These are phyloP conservation scores for Acacia concinna DNA, from an alignment of 331 rosid species.

Conservation along the genomic window DNA sequence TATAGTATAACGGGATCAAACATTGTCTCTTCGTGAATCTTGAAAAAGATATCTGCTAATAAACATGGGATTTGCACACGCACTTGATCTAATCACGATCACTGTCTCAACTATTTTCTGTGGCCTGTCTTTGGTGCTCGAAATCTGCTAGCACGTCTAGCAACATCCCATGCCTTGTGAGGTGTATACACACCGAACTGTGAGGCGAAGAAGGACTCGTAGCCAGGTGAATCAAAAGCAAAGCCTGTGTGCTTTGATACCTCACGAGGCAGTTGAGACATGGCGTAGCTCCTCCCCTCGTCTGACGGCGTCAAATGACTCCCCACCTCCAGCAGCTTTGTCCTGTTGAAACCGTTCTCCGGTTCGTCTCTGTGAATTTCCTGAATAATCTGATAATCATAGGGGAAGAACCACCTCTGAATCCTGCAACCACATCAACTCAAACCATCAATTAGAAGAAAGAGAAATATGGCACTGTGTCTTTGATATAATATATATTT, in stretches of 20 bases:
- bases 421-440: conserved; percentile 54
- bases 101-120: conserved; percentile 43
- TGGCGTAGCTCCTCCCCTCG: conserved; percentile 82
- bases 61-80: conserved; percentile 8
- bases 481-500: too few relatives aligned
- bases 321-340: conserved; percentile 62
- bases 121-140: conserved; percentile 47
- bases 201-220: conserved; percentile 87
- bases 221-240: conserved; percentile 95
- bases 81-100: conserved; percentile 37
- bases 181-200: conserved; percentile 79
- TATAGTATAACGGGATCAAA: neutral
- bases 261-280: conserved; percentile 81
- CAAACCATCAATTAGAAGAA: neutral
- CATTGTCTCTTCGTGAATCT: neutral
- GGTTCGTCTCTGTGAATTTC: conserved; percentile 80
- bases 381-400: conserved; percentile 89
- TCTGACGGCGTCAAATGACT: conserved; percentile 63
- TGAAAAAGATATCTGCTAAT: neutral
- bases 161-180: conserved; percentile 98
- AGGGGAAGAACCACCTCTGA: conserved; percentile 95
- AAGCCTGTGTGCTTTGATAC: conserved; percentile 91
- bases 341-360: conserved; percentile 52
- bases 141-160: conserved; percentile 84
- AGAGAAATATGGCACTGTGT: neutral